Percentiles rank a stretch among this genome's conserved stretches.
These are phyloP conservation scores for Erythrophleum fordii DNA, from an alignment of 306 rosid genomes.

Conservation along the genomic window DNA sequence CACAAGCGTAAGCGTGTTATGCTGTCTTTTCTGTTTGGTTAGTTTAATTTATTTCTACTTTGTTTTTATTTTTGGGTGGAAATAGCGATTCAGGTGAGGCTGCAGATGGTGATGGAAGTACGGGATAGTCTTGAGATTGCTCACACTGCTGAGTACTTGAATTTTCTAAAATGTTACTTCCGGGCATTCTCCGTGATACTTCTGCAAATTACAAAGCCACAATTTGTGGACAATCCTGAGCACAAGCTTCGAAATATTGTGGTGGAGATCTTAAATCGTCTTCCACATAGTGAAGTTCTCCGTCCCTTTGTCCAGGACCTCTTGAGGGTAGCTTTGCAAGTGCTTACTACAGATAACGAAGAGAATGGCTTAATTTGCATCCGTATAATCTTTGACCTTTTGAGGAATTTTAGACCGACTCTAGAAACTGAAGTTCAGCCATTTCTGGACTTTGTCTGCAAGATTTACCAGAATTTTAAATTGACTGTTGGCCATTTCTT, in stretches of 20 bases:
- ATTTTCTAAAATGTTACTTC: slow-evolving; percentile 91
- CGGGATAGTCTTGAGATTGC: slow-evolving; percentile 98
- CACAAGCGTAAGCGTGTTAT: neutral
- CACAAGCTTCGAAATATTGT: slow-evolving; percentile 92
- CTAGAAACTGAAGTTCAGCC: slow-evolving; percentile 93
- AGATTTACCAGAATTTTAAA: slow-evolving; percentile 89
- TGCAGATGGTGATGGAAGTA: slow-evolving; percentile 97
- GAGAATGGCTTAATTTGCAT: slow-evolving; percentile 90
- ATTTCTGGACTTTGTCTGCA: slow-evolving; percentile 89
- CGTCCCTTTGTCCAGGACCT: slow-evolving; percentile 98
- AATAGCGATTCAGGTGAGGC: slow-evolving; percentile 76
- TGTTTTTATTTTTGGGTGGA: slow-evolving; percentile 8
- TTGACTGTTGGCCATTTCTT: slow-evolving; percentile 87
- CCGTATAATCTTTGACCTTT: slow-evolving; percentile 92
- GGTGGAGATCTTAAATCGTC: slow-evolving; percentile 94
- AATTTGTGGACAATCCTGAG: slow-evolving; percentile 77
- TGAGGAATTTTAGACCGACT: slow-evolving; percentile 92
- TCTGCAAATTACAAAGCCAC: slow-evolving; percentile 82
- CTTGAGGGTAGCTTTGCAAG: slow-evolving; percentile 93
- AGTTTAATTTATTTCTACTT: slow-evolving; percentile 14
- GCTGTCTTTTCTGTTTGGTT: neutral
- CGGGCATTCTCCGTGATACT: slow-evolving; percentile 78
- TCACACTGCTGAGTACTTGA: slow-evolving; percentile 96
- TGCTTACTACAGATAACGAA: slow-evolving; percentile 91
- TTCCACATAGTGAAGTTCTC: slow-evolving; percentile 96